These are phyloP conservation scores for Daucus carota DNA, from an alignment of 129 eudicot genomes.

Conservation along the genomic window DH1_v3.0 NC_030382.2:50998001-50998500, in stretches of 20 bases:
- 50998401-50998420: too few relatives aligned
- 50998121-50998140: slow-evolving; percentile 33
- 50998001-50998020: slow-evolving; percentile 63
- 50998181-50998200: slow-evolving; percentile 18
- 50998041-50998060: slow-evolving; percentile 22
- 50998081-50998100: slow-evolving; percentile 46
- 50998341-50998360: neutral
- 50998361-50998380: neutral
- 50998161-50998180: slow-evolving; percentile 22
- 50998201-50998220: neutral
- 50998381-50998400: too few relatives aligned
- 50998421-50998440: too few relatives aligned
- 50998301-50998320: slow-evolving; percentile 2
- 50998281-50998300: neutral
- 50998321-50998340: neutral
- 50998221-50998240: neutral
- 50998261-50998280: neutral
- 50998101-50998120: slow-evolving; percentile 68
- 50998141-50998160: slow-evolving; percentile 33
- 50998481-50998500: too few relatives aligned
- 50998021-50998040: slow-evolving; percentile 54
- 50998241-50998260: slow-evolving; percentile 5
- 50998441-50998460: too few relatives aligned
- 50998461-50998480: too few relatives aligned
- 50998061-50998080: slow-evolving; percentile 44